Evolutionary conservation across 768 basidiomycete species (phyloP), one percentile per base, ranked within the genome.

Genomic region (Dendrothele bispora): DNA sequence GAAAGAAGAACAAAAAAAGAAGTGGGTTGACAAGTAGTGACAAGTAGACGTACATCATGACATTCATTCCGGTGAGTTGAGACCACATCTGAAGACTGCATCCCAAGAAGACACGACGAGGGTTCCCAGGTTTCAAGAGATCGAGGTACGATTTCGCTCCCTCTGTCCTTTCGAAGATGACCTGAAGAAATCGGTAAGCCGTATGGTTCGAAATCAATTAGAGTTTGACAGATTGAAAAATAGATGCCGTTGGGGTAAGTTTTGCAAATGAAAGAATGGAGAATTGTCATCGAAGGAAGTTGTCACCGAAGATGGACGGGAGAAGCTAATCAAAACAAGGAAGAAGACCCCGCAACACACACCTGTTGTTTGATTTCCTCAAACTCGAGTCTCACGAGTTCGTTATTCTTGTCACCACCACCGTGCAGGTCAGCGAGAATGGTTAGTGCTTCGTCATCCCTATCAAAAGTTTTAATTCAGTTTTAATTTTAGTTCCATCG

Each of bases 81-180:
- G 80, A 82, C 88, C 87, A 90, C 79, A 85, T 85, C 63, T 91
- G 88, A 30, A 89, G 68, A n/a, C 74, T 73, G 50, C 75, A 73
- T 29, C 87, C 89, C 21, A 91, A 75, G 49, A 77, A 67, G 25
- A 89, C 86, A 57, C 88, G 84, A 44, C 87, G 80, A 42, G 84
- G 69, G 52, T 86, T 80, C 28, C 82, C 80, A 7, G 77, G 75
- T 55, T 80, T 84, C 48, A 89, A 54, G 17, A 90, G 68, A 61
- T 91, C 86, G 11, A 74, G 52, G 57, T 79, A 84, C 1, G 82
- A 83, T 57, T 87, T 88, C 21, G 86, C 83, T 15, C 86, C 88
- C 62, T 87, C 78, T 1, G 68, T 79, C 17, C 78, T 77, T 59
- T 90, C 87, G 58, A 80, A 83, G 43, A 73, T 63, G 17, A 77